phyloP scores from a whole-genome alignment of 495 filamentous ascomycete species.

The Penicillium samsonianum region DNA sequence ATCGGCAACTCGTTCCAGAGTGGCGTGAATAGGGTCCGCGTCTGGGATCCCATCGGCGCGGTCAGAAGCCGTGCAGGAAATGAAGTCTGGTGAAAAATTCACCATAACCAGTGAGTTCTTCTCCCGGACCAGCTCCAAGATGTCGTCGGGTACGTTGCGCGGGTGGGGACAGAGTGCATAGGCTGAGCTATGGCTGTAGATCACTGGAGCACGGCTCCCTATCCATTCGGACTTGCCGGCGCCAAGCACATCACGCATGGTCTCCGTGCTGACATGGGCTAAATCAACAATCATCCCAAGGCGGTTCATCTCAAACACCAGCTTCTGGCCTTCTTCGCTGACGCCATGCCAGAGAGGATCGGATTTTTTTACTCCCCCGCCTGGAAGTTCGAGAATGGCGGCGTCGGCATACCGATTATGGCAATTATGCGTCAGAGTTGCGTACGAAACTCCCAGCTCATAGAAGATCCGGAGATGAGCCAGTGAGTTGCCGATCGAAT shows the following conservation, averaged over 20 bases:
- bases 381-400: slow-evolving; percentile 58
- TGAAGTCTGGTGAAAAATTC: slow-evolving; percentile 71
- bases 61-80: slow-evolving; percentile 57
- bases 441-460: slow-evolving; percentile 82
- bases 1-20: slow-evolving; percentile 73
- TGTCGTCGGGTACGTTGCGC: slow-evolving; percentile 62
- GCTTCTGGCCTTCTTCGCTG: slow-evolving; percentile 62
- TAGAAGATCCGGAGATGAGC: slow-evolving; percentile 75
- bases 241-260: slow-evolving; percentile 58
- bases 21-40: slow-evolving; percentile 62
- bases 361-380: slow-evolving; percentile 47
- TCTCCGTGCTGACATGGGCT: slow-evolving; percentile 54
- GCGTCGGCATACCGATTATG: slow-evolving; percentile 89
- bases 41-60: slow-evolving; percentile 45
- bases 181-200: slow-evolving; percentile 60
- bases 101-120: slow-evolving; percentile 62
- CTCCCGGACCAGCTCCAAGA: slow-evolving; percentile 55
- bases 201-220: slow-evolving; percentile 52
- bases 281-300: slow-evolving; percentile 55
- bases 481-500: slow-evolving; percentile 88
- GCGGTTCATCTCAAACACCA: slow-evolving; percentile 62
- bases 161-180: slow-evolving; percentile 55
- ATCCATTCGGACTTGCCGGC: slow-evolving; percentile 43
- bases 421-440: slow-evolving; percentile 91
- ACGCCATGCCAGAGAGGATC: slow-evolving; percentile 60